Conservation (phyloP, 2,329 filamentous ascomycete species). For the Cadophora malorum region DNA sequence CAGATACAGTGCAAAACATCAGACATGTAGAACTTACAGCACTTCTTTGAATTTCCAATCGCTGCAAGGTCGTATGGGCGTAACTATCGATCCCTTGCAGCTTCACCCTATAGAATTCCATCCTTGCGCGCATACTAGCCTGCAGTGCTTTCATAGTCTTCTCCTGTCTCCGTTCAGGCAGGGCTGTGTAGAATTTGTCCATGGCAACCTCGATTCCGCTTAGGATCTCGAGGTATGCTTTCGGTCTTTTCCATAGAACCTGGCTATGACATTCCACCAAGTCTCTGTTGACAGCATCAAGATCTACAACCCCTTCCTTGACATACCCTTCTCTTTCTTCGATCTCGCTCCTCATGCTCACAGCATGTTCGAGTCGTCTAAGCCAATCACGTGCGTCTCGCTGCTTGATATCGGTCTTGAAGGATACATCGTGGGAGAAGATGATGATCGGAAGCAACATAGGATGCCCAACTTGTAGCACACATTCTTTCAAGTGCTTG, state of each 20-base stretch:
- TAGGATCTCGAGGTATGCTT: conserved; percentile 64
- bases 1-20: conserved; percentile 2
- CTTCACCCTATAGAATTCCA: conserved; percentile 67
- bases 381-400: conserved; percentile 68
- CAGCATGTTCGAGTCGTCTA: conserved; percentile 65
- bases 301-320: conserved; percentile 56
- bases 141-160: conserved; percentile 54
- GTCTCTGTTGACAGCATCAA: conserved; percentile 66
- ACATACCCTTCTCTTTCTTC: conserved; percentile 55
- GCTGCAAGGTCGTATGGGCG: conserved; percentile 65
- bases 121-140: conserved; percentile 56
- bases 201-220: conserved; percentile 54
- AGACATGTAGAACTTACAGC: conserved; percentile 53
- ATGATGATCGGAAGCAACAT: conserved; percentile 66
- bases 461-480: conserved; percentile 61
- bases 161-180: conserved; percentile 33
- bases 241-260: conserved; percentile 68
- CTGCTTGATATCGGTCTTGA: conserved; percentile 65
- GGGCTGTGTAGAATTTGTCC: conserved; percentile 29
- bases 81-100: conserved; percentile 69
- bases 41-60: conserved; percentile 65
- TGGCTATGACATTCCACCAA: conserved; percentile 69
- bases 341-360: conserved; percentile 60
- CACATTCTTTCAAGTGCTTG: conserved; percentile 58
- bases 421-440: conserved; percentile 63